phyloP scores from a whole-genome alignment of 495 filamentous ascomycete species.

The Letharia lupina region DNA sequence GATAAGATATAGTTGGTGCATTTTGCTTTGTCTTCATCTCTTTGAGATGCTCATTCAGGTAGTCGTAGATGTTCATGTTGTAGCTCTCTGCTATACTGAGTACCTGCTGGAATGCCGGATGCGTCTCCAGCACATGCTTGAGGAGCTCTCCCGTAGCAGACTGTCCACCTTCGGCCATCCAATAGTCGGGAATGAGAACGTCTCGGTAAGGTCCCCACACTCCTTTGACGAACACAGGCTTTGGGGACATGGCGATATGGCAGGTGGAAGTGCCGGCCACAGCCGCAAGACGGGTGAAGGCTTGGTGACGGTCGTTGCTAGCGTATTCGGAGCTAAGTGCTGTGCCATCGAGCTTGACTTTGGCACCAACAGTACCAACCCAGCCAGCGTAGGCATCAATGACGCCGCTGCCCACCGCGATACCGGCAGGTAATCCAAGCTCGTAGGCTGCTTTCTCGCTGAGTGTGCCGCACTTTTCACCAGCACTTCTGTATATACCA shows the following conservation, averaged over 20 bases:
- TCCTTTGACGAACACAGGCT: constrained; percentile 83
- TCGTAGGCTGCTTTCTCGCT: constrained; percentile 75
- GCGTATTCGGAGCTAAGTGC: constrained; percentile 50
- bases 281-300: constrained; percentile 88
- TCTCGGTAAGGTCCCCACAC: constrained; percentile 97
- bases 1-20: constrained; percentile 70
- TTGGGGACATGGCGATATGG: constrained; percentile 87
- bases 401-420: constrained; percentile 88
- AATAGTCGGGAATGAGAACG: constrained; percentile 80
- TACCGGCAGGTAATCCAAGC: constrained; percentile 77
- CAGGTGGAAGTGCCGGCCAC: constrained; percentile 96
- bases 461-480: constrained; percentile 77
- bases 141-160: constrained; percentile 90
- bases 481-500: constrained; percentile 79
- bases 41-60: constrained; percentile 79
- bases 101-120: constrained; percentile 76
- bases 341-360: constrained; percentile 61
- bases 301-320: constrained; percentile 75
- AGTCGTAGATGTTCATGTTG: constrained; percentile 85
- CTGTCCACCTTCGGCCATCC: constrained; percentile 96
- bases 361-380: constrained; percentile 97
- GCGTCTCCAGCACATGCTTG: constrained; percentile 87
- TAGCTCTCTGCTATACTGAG: constrained; percentile 63
- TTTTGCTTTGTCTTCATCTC: constrained; percentile 56
- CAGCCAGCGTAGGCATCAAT: constrained; percentile 98